Percentiles rank a stretch among this genome's conserved stretches.
phyloP scores from a whole-genome alignment of 176 grass and related monocot genomes.

The Tillandsia leiboldiana region DNA sequence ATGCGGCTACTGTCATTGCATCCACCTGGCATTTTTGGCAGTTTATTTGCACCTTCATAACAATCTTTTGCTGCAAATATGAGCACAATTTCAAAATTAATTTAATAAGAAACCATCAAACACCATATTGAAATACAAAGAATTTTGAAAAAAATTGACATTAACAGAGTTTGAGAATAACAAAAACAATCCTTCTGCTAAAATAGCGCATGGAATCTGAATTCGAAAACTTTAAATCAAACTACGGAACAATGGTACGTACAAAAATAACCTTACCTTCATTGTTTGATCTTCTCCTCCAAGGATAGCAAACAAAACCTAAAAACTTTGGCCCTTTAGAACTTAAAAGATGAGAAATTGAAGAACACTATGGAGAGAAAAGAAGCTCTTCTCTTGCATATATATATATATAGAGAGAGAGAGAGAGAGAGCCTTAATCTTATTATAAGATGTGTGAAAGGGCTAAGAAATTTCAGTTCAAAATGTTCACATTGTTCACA shows the following conservation, averaged over 20 bases:
- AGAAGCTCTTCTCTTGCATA: not conserved
- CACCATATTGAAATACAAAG: not conserved
- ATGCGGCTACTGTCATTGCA: constrained; percentile 33
- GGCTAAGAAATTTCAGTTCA: not conserved
- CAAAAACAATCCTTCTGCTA: too few species aligned
- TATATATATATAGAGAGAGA: not conserved
- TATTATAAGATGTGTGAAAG: not conserved
- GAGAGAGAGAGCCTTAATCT: not conserved
- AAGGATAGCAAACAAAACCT: not conserved
- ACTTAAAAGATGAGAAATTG: not conserved
- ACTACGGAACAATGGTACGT: not conserved
- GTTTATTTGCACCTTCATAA: constrained; percentile 37
- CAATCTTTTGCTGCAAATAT: constrained; percentile 46
- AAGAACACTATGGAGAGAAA: not conserved
- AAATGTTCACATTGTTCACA: too few species aligned
- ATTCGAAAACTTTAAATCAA: not conserved
- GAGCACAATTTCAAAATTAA: not conserved
- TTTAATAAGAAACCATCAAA: too few species aligned
- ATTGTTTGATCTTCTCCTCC: not conserved
- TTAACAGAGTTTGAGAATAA: not conserved
- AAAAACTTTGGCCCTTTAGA: too few species aligned
- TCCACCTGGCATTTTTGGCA: constrained; percentile 26
- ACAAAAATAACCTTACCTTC: not conserved
- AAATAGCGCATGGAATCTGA: too few species aligned
- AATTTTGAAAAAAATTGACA: not conserved